Evolutionary conservation across 768 basidiomycete genomes (phyloP).

Genomic region (Lentinula aciculospora): DNA sequence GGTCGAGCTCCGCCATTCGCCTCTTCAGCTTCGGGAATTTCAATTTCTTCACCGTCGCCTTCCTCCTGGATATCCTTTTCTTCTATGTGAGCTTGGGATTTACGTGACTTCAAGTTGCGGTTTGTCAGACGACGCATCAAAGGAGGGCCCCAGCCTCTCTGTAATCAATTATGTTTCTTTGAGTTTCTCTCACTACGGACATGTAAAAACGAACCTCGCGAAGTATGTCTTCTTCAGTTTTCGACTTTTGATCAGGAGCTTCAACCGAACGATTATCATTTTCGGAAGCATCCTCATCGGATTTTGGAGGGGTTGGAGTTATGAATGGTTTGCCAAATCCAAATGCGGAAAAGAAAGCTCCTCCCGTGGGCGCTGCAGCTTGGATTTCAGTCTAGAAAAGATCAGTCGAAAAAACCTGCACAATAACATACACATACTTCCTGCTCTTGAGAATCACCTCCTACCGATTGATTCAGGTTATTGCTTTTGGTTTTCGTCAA

Average conservation of each 20-base stretch:
- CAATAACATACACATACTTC: background rate
- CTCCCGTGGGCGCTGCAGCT: background rate
- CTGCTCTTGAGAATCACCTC: background rate
- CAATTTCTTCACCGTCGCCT: constrained; percentile 6
- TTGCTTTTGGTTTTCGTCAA: constrained; percentile 1
- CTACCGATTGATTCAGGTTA: background rate
- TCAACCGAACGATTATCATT: background rate
- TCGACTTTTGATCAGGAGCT: background rate
- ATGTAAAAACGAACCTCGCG: background rate
- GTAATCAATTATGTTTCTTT: background rate
- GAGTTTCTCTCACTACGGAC: background rate
- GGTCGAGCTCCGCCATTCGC: constrained; percentile 5
- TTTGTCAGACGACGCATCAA: constrained; percentile 2
- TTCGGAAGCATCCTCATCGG: background rate
- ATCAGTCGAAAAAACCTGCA: background rate
- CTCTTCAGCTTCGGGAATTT: constrained; percentile 6
- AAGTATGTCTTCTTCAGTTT: constrained; percentile 5
- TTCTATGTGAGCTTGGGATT: background rate
- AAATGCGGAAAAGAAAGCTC: background rate
- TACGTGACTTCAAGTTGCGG: background rate
- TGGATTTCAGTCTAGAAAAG: background rate
- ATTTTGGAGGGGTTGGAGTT: background rate
- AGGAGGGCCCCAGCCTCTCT: constrained; percentile 5
- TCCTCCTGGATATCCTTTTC: constrained; percentile 5
- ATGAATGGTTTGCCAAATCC: background rate